phyloP scores from a whole-genome alignment of 1,284 basidiomycete species.

The Moniliella sp. region DNA sequence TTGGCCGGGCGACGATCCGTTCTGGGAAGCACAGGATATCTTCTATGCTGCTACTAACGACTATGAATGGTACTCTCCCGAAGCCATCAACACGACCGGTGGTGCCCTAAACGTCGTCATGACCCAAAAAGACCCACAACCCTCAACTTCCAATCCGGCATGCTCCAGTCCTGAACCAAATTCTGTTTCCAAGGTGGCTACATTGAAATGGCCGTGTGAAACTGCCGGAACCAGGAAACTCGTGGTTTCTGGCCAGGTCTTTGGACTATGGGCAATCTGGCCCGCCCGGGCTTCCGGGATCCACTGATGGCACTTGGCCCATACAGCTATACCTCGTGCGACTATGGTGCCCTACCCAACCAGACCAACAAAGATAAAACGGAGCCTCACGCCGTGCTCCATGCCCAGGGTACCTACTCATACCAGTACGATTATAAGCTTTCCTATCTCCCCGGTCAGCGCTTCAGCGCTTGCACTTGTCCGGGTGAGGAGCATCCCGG shows the following conservation, averaged over 20 bases:
- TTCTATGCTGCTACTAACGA: constrained; percentile 31
- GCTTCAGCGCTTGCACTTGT: constrained; percentile 22
- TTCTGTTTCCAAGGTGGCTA: constrained; percentile 33
- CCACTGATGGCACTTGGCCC: constrained; percentile 31
- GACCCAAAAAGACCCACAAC: constrained; percentile 14
- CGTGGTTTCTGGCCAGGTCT: constrained; percentile 38
- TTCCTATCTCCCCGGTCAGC: constrained; percentile 19
- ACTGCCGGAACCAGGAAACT: constrained; percentile 17
- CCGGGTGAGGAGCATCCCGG: constrained; percentile 22
- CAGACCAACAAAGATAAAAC: constrained; percentile 15
- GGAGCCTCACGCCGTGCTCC: constrained; percentile 10
- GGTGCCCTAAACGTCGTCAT: constrained; percentile 17
- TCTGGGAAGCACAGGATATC: constrained; percentile 26
- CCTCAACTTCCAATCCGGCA: constrained; percentile 27
- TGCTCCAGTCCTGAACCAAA: constrained; percentile 33
- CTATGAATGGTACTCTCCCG: constrained; percentile 34
- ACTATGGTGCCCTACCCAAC: constrained; percentile 22
- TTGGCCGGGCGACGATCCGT: constrained; percentile 25
- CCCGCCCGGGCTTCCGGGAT: constrained; percentile 25
- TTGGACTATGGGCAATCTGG: constrained; percentile 29
- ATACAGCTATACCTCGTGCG: constrained; percentile 35
- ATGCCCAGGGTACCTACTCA: constrained; percentile 17
- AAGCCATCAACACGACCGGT: constrained; percentile 21
- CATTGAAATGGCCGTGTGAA: constrained; percentile 17
- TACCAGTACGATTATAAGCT: constrained; percentile 9